Evolutionary conservation across 129 eudicot species (phyloP).

Genomic region (Rutidosis leptorrhynchoides): DNA sequence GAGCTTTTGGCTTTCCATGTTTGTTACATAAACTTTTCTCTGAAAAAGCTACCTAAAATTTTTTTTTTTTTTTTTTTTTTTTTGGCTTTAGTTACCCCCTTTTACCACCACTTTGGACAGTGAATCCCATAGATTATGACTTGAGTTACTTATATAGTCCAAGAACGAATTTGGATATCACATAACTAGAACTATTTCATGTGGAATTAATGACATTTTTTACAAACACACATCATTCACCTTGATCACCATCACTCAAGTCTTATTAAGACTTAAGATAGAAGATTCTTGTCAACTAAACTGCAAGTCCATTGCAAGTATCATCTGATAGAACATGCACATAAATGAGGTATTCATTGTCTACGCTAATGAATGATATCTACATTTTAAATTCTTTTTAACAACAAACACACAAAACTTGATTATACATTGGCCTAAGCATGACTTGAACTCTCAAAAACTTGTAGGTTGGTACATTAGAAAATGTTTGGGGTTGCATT

Average conservation of each 20-base stretch:
- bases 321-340: too few species aligned
- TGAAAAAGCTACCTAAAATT: not conserved
- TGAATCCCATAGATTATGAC: not conserved
- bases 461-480: too few species aligned
- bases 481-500: too few species aligned
- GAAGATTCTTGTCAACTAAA: not conserved
- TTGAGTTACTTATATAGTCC: not conserved
- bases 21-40: not conserved
- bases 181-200: not conserved
- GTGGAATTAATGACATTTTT: not conserved
- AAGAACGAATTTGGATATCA: not conserved
- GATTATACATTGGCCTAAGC: too few species aligned
- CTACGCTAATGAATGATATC: not conserved
- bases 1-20: not conserved
- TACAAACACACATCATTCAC: not conserved
- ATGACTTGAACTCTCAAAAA: not conserved
- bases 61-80: too few species aligned
- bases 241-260: not conserved
- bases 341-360: too few species aligned
- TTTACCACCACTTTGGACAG: not conserved
- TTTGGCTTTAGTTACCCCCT: not conserved
- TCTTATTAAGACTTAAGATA: conserved; percentile 8
- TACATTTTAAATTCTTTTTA: too few species aligned
- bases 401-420: too few species aligned
- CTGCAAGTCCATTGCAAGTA: not conserved